These are phyloP conservation scores for Pseudoneurospora amorphoporcata DNA, from an alignment of 495 filamentous ascomycete species.

Conservation along the genomic window DNA sequence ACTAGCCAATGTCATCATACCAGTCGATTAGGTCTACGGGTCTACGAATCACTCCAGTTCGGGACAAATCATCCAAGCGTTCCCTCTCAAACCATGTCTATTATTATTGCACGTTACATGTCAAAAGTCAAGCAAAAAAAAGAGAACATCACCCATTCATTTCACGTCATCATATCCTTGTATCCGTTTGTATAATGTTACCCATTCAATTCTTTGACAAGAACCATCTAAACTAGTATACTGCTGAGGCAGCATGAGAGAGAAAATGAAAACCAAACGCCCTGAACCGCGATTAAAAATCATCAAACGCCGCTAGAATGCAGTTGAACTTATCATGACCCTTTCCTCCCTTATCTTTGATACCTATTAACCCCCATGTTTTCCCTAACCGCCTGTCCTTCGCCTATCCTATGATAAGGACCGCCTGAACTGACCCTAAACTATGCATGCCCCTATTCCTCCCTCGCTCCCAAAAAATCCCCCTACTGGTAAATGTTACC, in stretches of 20 bases:
- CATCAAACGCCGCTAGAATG: background rate
- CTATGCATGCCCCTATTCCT: background rate
- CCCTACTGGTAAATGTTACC: slow-evolving; percentile 66
- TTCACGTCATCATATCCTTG: background rate
- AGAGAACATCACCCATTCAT: background rate
- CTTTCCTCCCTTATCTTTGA: background rate
- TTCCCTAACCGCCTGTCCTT: background rate
- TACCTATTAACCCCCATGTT: background rate
- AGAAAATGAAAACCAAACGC: background rate
- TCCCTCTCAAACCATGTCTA: background rate
- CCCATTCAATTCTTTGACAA: background rate
- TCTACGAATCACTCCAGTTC: background rate
- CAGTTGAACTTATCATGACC: background rate
- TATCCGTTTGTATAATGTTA: background rate
- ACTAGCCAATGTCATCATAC: background rate
- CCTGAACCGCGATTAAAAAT: background rate
- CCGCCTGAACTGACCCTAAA: background rate
- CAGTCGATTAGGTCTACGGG: background rate
- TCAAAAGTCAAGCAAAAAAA: background rate
- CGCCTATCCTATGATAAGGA: background rate
- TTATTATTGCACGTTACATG: background rate
- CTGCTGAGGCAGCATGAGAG: background rate
- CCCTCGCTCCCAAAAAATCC: background rate
- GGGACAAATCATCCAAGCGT: background rate
- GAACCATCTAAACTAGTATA: background rate